Evolutionary conservation across 2,329 filamentous ascomycete genomes (phyloP).

Genomic region (Fusarium sp.): DNA sequence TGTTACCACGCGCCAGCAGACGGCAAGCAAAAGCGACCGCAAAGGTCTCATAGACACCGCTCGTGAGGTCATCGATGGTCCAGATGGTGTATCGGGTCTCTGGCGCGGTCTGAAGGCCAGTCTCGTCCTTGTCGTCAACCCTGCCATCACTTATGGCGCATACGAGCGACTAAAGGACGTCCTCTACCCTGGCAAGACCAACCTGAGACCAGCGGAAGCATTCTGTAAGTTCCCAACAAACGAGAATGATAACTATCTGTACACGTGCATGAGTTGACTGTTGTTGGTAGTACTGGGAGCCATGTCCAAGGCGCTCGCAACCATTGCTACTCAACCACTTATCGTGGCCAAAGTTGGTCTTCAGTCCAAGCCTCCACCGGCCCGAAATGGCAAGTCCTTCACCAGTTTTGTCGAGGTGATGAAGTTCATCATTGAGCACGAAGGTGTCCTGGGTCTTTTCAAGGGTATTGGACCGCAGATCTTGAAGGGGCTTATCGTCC

Average conservation of each 20-base stretch:
- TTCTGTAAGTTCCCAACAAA: constrained; percentile 72
- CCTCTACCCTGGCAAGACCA: constrained; percentile 79
- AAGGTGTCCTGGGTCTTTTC: constrained; percentile 85
- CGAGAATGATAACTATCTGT: background rate
- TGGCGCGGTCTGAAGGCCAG: constrained; percentile 97
- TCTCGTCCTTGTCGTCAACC: constrained; percentile 93
- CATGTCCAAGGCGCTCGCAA: constrained; percentile 90
- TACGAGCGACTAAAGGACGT: constrained; percentile 86
- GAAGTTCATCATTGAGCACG: constrained; percentile 89
- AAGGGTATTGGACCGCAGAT: constrained; percentile 97
- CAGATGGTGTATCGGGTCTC: constrained; percentile 86
- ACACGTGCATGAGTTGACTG: constrained; percentile 5
- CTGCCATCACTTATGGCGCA: constrained; percentile 95
- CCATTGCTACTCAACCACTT: constrained; percentile 89
- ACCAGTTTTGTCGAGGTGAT: constrained; percentile 94
- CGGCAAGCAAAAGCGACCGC: constrained; percentile 81
- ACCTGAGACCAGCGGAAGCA: constrained; percentile 83
- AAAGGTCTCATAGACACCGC: constrained; percentile 90
- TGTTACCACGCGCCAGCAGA: constrained; percentile 95
- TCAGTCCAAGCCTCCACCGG: constrained; percentile 88
- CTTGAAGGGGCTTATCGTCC: constrained; percentile 89
- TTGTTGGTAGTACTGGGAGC: constrained; percentile 77
- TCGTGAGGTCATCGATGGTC: constrained; percentile 85
- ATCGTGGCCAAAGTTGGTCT: constrained; percentile 98
- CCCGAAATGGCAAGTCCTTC: constrained; percentile 88